Base-by-base conservation (phyloP, 2,329 filamentous ascomycete genomes). In the Hymenoscyphus scutula region DNA sequence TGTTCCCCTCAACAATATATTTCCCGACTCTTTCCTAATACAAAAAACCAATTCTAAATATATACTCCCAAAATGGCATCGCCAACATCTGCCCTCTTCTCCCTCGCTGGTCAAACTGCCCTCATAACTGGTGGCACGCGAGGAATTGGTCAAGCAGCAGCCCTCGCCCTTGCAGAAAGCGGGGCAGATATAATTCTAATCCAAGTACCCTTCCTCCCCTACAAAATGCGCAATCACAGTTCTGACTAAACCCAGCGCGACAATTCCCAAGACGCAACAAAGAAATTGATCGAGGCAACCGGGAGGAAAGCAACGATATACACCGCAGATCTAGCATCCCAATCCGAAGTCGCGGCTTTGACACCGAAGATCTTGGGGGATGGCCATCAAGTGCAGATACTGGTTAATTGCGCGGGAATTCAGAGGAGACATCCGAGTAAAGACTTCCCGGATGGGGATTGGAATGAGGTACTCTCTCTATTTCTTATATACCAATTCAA, bases 251-350 rank as follows among this genome's bases (percentile, higher is more conserved):
- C 17, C 13, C 62, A 75, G 73, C 68, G 73, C 10, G 70, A 73
- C 59, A 63, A 48, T 38, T 66, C 64, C 23, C 70, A 73, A 53
- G 66, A 63, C 13, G 64, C 75, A 41, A 93, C 90, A 8, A 84
- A 17, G 23, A 74, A 84, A 48, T 79, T 81, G 13, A 82, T 93
- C 70, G 82, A 86, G 72, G 78, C 81, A 45, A 82, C 91, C 6
- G 88, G 87, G 64, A 86, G 89, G 67, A 87, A 84, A 73, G 86
- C 82, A 53, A 78, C 76, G 61, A 86, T 92, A 72, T 90, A 91
- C 78, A 85, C 81, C 1, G 86, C 86, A 19, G 89, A 94, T 76
- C 84, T 93, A 29, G 80, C 85, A 45, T 85, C 82, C 2, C 74
- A 79, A n/a, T 71, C 77, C 23, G 84, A 85, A 25, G 86, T 92